phyloP scores from a whole-genome alignment of 495 filamentous ascomycete genomes.

The Opeltia flavorubescens region DNA sequence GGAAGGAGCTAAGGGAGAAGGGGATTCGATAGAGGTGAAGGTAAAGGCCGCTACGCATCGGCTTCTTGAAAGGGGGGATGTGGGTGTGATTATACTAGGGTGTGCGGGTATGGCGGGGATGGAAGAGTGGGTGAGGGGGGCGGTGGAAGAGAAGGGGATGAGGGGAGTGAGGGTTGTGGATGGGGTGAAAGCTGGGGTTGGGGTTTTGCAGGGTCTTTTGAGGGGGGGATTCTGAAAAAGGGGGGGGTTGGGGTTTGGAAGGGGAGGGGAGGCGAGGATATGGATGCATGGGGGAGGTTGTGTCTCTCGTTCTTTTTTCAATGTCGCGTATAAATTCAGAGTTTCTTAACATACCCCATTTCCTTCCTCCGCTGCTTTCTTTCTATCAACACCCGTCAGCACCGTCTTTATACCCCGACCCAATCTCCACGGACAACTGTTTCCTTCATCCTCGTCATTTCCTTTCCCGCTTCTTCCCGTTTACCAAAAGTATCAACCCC shows the following conservation, averaged over 20 bases:
- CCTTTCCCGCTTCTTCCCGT: too few species aligned
- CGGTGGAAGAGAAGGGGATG: constrained; percentile 43
- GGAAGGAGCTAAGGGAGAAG: constrained; percentile 37
- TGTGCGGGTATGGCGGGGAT: constrained; percentile 88
- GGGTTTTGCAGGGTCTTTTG: constrained; percentile 32
- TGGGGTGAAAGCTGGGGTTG: constrained; percentile 67
- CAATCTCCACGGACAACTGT: too few species aligned
- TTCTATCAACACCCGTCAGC: too few species aligned
- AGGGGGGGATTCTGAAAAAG: constrained; percentile 9
- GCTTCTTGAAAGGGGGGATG: constrained; percentile 38
- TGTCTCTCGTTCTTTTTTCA: too few species aligned
- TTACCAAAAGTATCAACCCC: too few species aligned
- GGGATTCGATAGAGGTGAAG: constrained; percentile 45
- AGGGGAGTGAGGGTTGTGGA: constrained; percentile 58
- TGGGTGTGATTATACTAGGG: constrained; percentile 46
- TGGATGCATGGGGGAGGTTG: too few species aligned
- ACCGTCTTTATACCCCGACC: too few species aligned
- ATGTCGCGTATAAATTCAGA: too few species aligned
- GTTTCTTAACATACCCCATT: too few species aligned
- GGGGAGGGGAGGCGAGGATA: background rate
- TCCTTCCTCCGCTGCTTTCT: too few species aligned
- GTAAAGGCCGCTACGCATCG: constrained; percentile 56
- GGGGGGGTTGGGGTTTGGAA: too few species aligned
- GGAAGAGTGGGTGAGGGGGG: constrained; percentile 60
- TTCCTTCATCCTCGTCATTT: too few species aligned